Base-by-base conservation (phyloP, 441 rosid species). In the Croton laevigatus region DNA sequence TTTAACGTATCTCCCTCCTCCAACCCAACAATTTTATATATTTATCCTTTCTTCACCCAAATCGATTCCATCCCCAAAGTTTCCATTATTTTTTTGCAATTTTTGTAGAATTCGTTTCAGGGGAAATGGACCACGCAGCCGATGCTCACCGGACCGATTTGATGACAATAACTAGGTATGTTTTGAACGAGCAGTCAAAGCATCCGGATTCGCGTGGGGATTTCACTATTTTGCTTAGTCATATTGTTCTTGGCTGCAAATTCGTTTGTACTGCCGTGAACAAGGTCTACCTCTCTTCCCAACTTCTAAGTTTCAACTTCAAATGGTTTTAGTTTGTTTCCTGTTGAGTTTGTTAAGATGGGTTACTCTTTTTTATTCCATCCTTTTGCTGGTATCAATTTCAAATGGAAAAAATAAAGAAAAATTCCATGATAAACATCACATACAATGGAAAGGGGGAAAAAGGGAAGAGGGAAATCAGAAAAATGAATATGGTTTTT, bases 211-310 rank as follows among this genome's bases (percentile, higher is more conserved):
- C 99, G 22, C 98, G 96, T 59, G 99, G 99, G 5, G 99, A 95
- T 78, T 92, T 95, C 90, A 81, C 88, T 20, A 95, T 95, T 77
- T 78, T 95, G 83, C 94, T 95, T 46, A 95, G 36, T 78, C 89
- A 95, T 88, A 95, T 95, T 81, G 99, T 93, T 75, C 85, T 95
- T 37, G 99, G 99, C 58, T 95, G 99, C 93, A 95, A 93, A 81
- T 95, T 92, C 81, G 98, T 95, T 71, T 95, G 99, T 86, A 82
- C 93, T 73, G 88, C 90, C 51, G 99, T 93, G 57, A 95, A 80
- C 81, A 95, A 95, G 98, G 99, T 92, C 62, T 22, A 17, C 5
- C 36, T 10, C 17, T 66, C 13, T 49, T 6, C 17, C 0, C 32
- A 27, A 27, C 32, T 27, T 2, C 49, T 23, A 2, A 27, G 32